Evolutionary conservation across 2,329 filamentous ascomycete species (phyloP), one percentile per base, ranked within the genome.

Genomic region (Calonectria hawksworthii): DNA sequence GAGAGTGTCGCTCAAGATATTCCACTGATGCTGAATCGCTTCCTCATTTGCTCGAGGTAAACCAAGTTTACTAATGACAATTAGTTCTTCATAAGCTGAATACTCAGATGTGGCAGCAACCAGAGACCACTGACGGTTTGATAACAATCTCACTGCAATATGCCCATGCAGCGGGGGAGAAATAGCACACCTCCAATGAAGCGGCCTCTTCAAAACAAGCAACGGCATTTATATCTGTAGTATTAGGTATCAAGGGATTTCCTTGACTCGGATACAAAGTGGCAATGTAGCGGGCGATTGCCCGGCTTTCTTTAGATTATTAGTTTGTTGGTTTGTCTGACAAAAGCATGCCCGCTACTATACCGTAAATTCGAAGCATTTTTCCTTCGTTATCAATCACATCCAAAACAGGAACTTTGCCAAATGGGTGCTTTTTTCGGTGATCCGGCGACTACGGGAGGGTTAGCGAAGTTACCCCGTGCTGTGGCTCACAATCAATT

Each of bases 191-290:
- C 11, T 59, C 54, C 4, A 36, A 2, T 5, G 54, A 59, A 8
- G 54, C 54, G n/a, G 54, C 54, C 18, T 34, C 54, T 36, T 59
- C 54, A 6, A 59, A 59, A n/a, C 16, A 59, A 26, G 54, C 28
- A 5, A 59, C 13, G 13, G 18, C 32, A 10, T 59, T 18, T 34
- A 26, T 21, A 36, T 23, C 13, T 10, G 32, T 6, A 26, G 6
- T 4, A 18, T 32, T 4, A 9, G 54, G 54, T 7, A 59, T 36
- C 54, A 59, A 38, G 11, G 21, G 21, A 16, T 26, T 59, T 16
- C 54, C 54, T 13, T 59, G 32, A n/a, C 3, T 16, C 13, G 4
- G 32, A 59, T 59, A 59, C 4, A 23, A 4, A 4, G 21, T 59
- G 4, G 54, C 54, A 36, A 59, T 59, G 21, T 59, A 59, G 21